Percentiles rank a stretch among this genome's conserved stretches.
phyloP scores from a whole-genome alignment of 306 rosid genomes.

The Albizia julibrissin region DNA sequence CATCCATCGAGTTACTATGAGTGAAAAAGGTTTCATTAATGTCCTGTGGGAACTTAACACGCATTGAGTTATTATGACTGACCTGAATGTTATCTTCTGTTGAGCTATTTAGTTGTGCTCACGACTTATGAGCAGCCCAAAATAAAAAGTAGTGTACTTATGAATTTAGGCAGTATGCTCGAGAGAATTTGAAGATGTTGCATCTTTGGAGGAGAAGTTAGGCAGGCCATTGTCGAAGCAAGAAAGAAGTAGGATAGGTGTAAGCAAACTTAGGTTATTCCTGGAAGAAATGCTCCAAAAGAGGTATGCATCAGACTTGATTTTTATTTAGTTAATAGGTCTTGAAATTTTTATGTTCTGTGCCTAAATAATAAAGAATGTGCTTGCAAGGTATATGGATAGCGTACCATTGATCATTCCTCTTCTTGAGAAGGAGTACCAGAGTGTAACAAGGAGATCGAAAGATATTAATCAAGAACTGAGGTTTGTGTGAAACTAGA shows the following conservation, averaged over 20 bases:
- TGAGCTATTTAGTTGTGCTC: conserved; percentile 18
- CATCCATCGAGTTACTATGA: not conserved
- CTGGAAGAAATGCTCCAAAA: conserved; percentile 88
- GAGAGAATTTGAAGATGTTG: conserved; percentile 86
- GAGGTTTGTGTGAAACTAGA: conserved; percentile 54
- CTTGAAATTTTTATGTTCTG: conserved; percentile 20
- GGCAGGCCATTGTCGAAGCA: conserved; percentile 71
- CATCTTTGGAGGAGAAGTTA: conserved; percentile 80
- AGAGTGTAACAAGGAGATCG: conserved; percentile 69
- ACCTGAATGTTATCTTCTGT: conserved; percentile 19
- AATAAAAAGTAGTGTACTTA: not conserved
- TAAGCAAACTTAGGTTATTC: conserved; percentile 82
- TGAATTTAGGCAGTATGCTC: conserved; percentile 68
- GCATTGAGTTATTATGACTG: not conserved
- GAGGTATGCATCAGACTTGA: conserved; percentile 45
- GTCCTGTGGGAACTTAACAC: not conserved
- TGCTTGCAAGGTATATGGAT: conserved; percentile 79
- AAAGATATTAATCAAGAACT: conserved; percentile 82
- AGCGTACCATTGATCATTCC: conserved; percentile 88
- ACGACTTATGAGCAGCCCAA: not conserved
- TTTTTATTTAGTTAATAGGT: conserved; percentile 17
- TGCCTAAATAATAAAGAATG: conserved; percentile 37
- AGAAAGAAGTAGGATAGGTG: conserved; percentile 93
- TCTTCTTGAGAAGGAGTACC: conserved; percentile 94
- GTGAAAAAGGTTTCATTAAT: not conserved